Evolutionary conservation across 176 grass and related monocot species (phyloP).

Genomic region (Microstegium vimineum): DNA sequence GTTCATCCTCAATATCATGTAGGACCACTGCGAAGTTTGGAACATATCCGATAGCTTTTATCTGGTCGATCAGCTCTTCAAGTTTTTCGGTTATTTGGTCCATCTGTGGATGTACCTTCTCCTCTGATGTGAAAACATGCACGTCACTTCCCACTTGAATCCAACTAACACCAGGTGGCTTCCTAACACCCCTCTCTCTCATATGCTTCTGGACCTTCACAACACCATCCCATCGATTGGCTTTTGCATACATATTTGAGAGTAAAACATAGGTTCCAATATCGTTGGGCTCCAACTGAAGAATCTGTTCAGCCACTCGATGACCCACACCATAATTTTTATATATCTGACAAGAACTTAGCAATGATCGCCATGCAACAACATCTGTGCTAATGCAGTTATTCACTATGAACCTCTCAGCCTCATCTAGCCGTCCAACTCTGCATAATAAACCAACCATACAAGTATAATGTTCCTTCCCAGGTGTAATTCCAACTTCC

Average conservation of each 20-base stretch:
- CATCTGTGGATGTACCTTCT: constrained; percentile 52
- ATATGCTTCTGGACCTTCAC: constrained; percentile 62
- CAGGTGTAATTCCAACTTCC: constrained; percentile 56
- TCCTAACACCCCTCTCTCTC: constrained; percentile 63
- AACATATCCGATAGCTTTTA: constrained; percentile 64
- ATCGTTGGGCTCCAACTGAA: constrained; percentile 65
- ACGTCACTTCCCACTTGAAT: constrained; percentile 60
- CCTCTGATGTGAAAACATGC: constrained; percentile 66
- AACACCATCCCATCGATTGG: constrained; percentile 71
- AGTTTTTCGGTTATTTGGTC: constrained; percentile 57
- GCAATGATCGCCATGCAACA: constrained; percentile 68
- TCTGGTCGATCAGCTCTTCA: constrained; percentile 53
- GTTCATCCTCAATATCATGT: constrained; percentile 82
- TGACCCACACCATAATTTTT: constrained; percentile 65
- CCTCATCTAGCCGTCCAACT: constrained; percentile 60
- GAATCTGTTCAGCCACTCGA: constrained; percentile 58
- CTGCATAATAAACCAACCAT: constrained; percentile 71
- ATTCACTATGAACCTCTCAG: constrained; percentile 53
- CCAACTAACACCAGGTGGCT: constrained; percentile 82
- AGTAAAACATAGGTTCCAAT: constrained; percentile 77
- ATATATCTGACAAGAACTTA: constrained; percentile 62
- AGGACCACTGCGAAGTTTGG: constrained; percentile 55
- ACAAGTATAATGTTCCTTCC: constrained; percentile 72
- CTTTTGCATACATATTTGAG: constrained; percentile 90
- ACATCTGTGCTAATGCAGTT: constrained; percentile 52